phyloP scores from a whole-genome alignment of 106 monocot genomes.

The Iris macrosiphon region DNA sequence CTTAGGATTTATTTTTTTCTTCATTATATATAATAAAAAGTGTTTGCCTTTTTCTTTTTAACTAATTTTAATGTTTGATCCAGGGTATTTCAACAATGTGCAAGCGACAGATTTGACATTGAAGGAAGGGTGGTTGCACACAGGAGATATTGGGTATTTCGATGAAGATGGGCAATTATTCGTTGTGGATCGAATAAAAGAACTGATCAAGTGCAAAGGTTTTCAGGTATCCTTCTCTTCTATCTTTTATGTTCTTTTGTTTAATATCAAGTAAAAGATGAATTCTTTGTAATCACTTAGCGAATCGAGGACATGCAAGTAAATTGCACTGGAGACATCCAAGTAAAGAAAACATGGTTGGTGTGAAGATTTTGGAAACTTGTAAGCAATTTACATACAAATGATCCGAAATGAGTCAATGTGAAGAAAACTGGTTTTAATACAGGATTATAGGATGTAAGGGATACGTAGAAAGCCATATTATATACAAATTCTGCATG shows the following conservation, averaged over 20 bases:
- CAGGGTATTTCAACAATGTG: conserved; percentile 77
- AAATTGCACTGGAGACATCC: too few species aligned
- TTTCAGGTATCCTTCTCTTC: conserved; percentile 53
- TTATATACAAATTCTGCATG: too few species aligned
- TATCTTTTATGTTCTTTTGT: background rate
- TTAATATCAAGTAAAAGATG: background rate
- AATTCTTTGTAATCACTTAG: too few species aligned
- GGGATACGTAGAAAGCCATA: too few species aligned
- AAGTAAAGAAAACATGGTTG: too few species aligned
- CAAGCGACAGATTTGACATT: conserved; percentile 71
- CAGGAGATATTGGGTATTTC: conserved; percentile 91
- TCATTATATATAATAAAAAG: too few species aligned
- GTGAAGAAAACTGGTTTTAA: too few species aligned
- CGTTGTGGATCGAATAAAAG: conserved; percentile 92
- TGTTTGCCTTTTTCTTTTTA: too few species aligned
- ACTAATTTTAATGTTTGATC: background rate
- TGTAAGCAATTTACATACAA: background rate
- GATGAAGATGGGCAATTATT: conserved; percentile 59
- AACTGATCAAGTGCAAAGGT: conserved; percentile 90
- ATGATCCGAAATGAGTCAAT: background rate
- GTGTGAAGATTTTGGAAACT: too few species aligned
- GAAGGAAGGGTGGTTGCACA: conserved; percentile 81
- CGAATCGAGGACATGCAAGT: too few species aligned
- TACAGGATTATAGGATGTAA: too few species aligned
- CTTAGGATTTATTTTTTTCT: too few species aligned